Conservation (phyloP, 1,139 yeast species). For the Geotrichum carabidarum region DNA sequence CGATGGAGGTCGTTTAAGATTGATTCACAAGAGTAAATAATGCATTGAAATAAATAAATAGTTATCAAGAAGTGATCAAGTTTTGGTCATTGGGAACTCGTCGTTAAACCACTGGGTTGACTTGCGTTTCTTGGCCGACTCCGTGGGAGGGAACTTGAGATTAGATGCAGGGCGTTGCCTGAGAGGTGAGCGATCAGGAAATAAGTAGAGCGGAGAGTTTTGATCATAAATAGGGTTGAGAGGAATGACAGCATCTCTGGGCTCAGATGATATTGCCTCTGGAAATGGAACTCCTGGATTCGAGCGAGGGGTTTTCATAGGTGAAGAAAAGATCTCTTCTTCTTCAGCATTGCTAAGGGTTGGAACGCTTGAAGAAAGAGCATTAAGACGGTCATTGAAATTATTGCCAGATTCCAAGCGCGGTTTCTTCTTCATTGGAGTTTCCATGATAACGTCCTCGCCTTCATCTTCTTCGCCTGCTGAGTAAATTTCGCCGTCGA, state of each 20-base stretch:
- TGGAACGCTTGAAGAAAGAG: background rate
- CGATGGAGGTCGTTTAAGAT: too few relatives aligned
- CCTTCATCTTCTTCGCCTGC: constrained; percentile 4
- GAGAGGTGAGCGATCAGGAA: constrained; percentile 9
- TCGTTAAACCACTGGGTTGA: constrained; percentile 18
- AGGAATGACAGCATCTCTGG: background rate
- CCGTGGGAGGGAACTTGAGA: background rate
- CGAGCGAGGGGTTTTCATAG: constrained; percentile 11
- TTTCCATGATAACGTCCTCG: constrained; percentile 12
- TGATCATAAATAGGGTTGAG: constrained; percentile 13
- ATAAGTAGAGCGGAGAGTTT: constrained; percentile 8
- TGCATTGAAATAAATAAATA: constrained; percentile 1
- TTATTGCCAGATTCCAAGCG: background rate
- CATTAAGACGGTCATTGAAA: constrained; percentile 4
- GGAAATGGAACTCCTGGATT: background rate
- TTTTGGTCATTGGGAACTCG: constrained; percentile 14
- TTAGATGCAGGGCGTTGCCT: background rate
- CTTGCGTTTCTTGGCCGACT: constrained; percentile 4
- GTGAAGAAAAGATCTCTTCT: constrained; percentile 11
- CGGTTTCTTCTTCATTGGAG: constrained; percentile 14
- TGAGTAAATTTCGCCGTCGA: constrained; percentile 16
- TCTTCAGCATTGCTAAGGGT: constrained; percentile 1
- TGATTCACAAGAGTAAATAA: too few relatives aligned
- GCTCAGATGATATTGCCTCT: background rate
- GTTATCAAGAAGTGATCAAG: constrained; percentile 1